Evolutionary conservation across 345 rosid genomes (phyloP), one percentile per base, ranked within the genome.

Genomic region (Citrus cavaleriei): DNA sequence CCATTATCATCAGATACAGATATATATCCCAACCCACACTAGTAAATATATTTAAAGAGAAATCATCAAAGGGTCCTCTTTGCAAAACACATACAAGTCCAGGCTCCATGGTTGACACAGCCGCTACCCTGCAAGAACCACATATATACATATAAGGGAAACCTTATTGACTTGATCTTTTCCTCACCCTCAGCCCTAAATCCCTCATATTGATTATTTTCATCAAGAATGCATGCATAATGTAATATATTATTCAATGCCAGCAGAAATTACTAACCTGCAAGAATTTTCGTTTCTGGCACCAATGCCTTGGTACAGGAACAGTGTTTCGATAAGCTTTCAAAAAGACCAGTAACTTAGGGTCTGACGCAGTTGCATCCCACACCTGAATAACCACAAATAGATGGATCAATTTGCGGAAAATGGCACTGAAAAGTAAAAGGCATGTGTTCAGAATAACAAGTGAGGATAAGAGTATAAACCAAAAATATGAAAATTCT

Each of bases 301-400:
- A 93, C 99, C 99, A 97, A 78, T 97, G 99, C 80, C 99, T 93
- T 24, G 99, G 99, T 54, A 97, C 99, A 38, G 98, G 98, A 78
- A 97, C 99, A 71, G 96, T 89, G 78, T 97, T 97, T 86, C 97
- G 86, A 80, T 94, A 96, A 6, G 99, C 90, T 83, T 96, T 96
- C 86, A 97, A 76, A 86, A 79, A 97, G 68, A 97, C 99, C 80
- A 97, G 88, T 89, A 97, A 78, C 89, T 94, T 97, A 4, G 99
- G 98, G 78, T 97, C 99, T 55, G 97, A 93, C 22, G 99, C 79
- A 79, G 98, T 97, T n/a, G 98, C 98, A 83, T 97, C 99, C 99
- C 99, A 97, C 57, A 97, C 97, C 99, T 97, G 80, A 73, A 79
- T 16, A 83, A 60, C n/a, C 19, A 60, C 25, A n/a, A 54, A 46